These are phyloP conservation scores for Xylariales sp. DNA, from an alignment of 2,329 filamentous ascomycete species.

Conservation along the genomic window DNA sequence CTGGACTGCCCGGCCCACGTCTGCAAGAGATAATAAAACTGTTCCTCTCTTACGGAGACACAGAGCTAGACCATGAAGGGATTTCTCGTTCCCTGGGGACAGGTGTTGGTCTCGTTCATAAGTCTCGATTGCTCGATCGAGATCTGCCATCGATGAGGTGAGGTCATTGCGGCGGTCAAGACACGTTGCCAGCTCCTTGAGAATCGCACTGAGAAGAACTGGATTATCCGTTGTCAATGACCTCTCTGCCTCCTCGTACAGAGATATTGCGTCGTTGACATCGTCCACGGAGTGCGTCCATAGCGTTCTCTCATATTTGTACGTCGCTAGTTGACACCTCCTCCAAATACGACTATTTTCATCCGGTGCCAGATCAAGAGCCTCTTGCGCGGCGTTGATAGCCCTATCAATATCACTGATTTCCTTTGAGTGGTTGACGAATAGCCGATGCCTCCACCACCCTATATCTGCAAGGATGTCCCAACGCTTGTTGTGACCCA, in stretches of 20 bases:
- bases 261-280: conserved; percentile 5
- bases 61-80: conserved; percentile 1
- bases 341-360: conserved; percentile 3
- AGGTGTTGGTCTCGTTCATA: conserved; percentile 4
- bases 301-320: conserved; percentile 5
- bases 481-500: conserved; percentile 5
- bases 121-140: conserved; percentile 3
- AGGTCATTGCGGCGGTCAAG: conserved; percentile 6
- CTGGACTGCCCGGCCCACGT: conserved; percentile 1
- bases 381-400: conserved; percentile 4
- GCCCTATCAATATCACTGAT: conserved; percentile 7
- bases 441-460: conserved; percentile 7
- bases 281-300: conserved; percentile 7
- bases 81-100: conserved; percentile 6
- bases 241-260: conserved; percentile 6
- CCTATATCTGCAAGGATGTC: conserved; percentile 8
- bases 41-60: conserved; percentile 7
- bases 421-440: conserved; percentile 5
- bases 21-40: conserved; percentile 6
- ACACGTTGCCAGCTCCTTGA: conserved; percentile 7
- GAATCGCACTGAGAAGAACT: conserved; percentile 6
- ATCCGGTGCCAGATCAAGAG: conserved; percentile 3
- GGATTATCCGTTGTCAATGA: conserved; percentile 2
- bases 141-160: conserved; percentile 5
- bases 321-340: conserved; percentile 7